Base-by-base conservation (phyloP, 2,329 filamentous ascomycete genomes). In the Hymenotorrendiella dingleyae region DNA sequence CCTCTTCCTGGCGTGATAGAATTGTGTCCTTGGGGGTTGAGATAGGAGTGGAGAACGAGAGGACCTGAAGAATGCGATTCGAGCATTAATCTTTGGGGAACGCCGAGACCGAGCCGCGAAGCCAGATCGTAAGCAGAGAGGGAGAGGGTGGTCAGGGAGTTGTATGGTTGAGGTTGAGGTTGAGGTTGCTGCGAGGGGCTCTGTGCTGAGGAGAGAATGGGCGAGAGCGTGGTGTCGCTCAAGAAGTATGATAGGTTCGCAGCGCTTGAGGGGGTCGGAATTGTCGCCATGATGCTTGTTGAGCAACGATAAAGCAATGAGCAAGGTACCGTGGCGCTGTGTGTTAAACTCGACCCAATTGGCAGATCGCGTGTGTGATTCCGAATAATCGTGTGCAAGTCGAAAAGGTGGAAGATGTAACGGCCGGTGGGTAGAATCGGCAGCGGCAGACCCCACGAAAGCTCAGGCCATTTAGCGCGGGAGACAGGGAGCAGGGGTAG, bases 51-150 rank as follows among this genome's bases (percentile, higher is more conserved):
- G 3, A 67, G 48, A 4, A 67, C 40, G 4, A 67, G 42, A 6
- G 66, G 62, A 0, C 66, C 66, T 4, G 52, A 46, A 36, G 51
- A 54, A n/a, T n/a, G n/a, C 56, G 75, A 74, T 57, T 80, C 76
- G 56, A 80, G 70, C 60, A 80, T 73, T 49, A 81, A 68, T 58
- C 76, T 73, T 54, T 74, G 67, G 3, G 76, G 73, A 6, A 58
- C 54, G 50, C 77, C 77, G 32, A 78, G 67, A 35, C 68, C 70
- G 6, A 80, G 66, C 37, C 76, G 71, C 24, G 64, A 63, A 4
- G 73, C 71, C 36, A 74, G 66, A 34, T 74, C 71, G 54, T 74
- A 71, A 10, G 72, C 71, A 46, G 66, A 67, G 19, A 80, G 67
- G 12, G 76, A 73, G 37, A 70, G 68, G 34, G 68, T 67, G 23